phyloP scores from a whole-genome alignment of 768 basidiomycete genomes.

The Floccularia luteovirens region DNA sequence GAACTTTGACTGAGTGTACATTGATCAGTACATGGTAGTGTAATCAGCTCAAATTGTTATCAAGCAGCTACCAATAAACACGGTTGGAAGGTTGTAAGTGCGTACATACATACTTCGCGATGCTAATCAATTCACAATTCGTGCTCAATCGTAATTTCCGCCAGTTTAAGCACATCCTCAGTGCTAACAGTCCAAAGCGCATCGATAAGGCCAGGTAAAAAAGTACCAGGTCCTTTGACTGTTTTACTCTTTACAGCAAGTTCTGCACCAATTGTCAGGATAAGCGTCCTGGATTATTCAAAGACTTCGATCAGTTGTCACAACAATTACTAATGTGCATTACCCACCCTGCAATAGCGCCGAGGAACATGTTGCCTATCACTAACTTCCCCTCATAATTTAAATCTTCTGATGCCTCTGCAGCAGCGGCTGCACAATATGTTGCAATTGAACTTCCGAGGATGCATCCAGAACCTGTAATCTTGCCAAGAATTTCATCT shows the following conservation, averaged over 20 bases:
- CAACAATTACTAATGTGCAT: too few relatives aligned
- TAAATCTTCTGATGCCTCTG: conserved; percentile 22
- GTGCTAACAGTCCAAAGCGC: conserved; percentile 33
- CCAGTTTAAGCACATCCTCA: conserved; percentile 19
- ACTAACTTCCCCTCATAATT: conserved; percentile 38
- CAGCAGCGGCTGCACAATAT: conserved; percentile 66
- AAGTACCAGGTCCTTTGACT: conserved; percentile 58
- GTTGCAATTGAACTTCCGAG: conserved; percentile 70
- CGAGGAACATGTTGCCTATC: conserved; percentile 72
- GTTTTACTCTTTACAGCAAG: conserved; percentile 38
- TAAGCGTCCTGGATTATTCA: conserved; percentile 34
- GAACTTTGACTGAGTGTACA: too few relatives aligned
- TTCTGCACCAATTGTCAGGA: conserved; percentile 57
- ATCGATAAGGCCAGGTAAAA: conserved; percentile 59
- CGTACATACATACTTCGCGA: too few relatives aligned
- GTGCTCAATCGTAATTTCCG: conserved; percentile 21
- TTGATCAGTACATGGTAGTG: too few relatives aligned
- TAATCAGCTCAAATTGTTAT: too few relatives aligned
- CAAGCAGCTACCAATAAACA: too few relatives aligned
- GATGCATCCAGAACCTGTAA: conserved; percentile 91
- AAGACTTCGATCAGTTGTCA: neutral
- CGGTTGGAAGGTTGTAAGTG: too few relatives aligned
- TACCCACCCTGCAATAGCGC: conserved; percentile 68
- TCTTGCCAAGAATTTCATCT: conserved; percentile 58
- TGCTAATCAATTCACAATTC: too few relatives aligned